Evolutionary conservation across 805 yeast species (phyloP), one percentile per base, ranked within the genome.

Genomic region (Pichia manshurica): DNA sequence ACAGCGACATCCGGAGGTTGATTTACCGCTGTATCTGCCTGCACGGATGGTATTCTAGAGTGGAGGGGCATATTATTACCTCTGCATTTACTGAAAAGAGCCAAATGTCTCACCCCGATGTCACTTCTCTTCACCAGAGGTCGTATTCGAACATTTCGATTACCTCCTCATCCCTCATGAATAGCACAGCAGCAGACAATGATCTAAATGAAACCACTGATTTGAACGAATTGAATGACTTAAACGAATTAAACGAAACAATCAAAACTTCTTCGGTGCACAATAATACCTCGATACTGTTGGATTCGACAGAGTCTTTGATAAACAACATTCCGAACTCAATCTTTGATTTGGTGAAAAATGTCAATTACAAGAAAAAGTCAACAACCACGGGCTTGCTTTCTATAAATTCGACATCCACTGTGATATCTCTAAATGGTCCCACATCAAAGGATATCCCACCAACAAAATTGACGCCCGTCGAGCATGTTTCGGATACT

Each of bases 401-500:
- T 15, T 55, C 61, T 19, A 53, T 60, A 12, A 53, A 48, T 16
- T 63, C 67, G 44, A 62, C 67, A 10, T 72, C 79, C 0, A 61
- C 69, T 6, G 73, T 73, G 9, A 63, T 77, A 29, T 74, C 74
- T 53, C 60, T 84, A 22, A 69, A 70, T 36, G 74, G 79, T 7
- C 98, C 99, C 0, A 83, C 96, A 0, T 70, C 77, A 1, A 73
- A 75, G 43, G 98, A 93, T 58, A 91, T 91, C 10, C 96, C 97
- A 0, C 88, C 83, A 21, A 82, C 88, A 10, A 79, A 75, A 42
- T 68, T 91, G 35, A 69, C 83, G 3, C 78, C 77, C 29, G 61
- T 81, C 4, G 70, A 70, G 19, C 71, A 69, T 43, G 71, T 75
- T 6, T 64, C 74, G 50, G 67, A 71, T 36, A 60, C 67, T 1